A percentile compares a stretch with the other conserved stretches of the same genome.
Evolutionary conservation across 2,329 filamentous ascomycete species (phyloP).

Genomic region (Aspergillus ustus): DNA sequence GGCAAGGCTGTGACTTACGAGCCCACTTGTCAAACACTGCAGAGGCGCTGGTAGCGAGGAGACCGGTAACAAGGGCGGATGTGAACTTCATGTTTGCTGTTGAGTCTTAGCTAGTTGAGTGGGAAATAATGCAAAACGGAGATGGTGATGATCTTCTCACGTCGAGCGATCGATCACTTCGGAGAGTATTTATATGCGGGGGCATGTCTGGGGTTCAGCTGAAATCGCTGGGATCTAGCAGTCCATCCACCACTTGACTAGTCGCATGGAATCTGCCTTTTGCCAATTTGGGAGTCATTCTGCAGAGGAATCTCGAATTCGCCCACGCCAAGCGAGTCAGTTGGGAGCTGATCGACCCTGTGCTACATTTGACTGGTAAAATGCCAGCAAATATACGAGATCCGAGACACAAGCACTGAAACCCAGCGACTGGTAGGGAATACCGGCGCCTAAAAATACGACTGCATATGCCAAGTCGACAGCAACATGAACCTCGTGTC

Average conservation of each 20-base stretch:
- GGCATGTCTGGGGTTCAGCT: not conserved
- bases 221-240: not conserved
- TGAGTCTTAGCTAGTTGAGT: not conserved
- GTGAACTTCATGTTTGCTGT: conserved; percentile 34
- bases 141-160: not conserved
- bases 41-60: conserved; percentile 31
- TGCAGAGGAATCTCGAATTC: not conserved
- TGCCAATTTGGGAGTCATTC: not conserved
- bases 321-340: not conserved
- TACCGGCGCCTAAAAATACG: not conserved
- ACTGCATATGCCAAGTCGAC: not conserved
- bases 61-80: conserved; percentile 27
- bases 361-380: not conserved
- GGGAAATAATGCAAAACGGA: not conserved
- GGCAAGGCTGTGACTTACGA: conserved; percentile 25
- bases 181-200: not conserved
- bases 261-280: not conserved
- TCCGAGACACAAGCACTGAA: conserved; percentile 6
- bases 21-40: conserved; percentile 39
- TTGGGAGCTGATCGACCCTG: not conserved
- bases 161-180: not conserved
- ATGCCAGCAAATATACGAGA: not conserved
- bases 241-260: not conserved
- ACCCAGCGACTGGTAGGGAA: not conserved
- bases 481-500: not conserved